Conservation (phyloP, 2,329 filamentous ascomycete species). For the Xylogone sp. region DNA sequence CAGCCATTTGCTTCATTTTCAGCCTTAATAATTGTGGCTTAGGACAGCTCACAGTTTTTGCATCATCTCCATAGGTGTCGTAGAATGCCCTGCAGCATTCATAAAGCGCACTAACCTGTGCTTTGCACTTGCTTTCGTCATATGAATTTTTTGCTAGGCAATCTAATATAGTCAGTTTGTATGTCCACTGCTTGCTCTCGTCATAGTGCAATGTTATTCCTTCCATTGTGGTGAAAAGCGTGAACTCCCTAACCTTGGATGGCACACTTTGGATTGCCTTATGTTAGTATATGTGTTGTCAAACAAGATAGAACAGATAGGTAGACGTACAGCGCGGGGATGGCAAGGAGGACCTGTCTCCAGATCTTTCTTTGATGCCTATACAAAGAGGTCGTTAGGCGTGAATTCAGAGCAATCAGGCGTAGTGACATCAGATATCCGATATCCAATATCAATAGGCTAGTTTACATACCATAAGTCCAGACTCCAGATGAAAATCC, state of each 20-base stretch:
- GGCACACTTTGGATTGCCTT: slow-evolving; percentile 61
- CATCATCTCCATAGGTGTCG: slow-evolving; percentile 69
- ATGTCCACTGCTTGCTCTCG: not conserved
- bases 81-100: slow-evolving; percentile 93
- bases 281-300: not conserved
- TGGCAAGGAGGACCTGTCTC: slow-evolving; percentile 78
- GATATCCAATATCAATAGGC: no score
- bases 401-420: not conserved
- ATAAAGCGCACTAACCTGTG: slow-evolving; percentile 79
- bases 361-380: slow-evolving; percentile 64
- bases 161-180: slow-evolving; percentile 43
- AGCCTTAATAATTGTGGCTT: slow-evolving; percentile 74
- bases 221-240: not conserved
- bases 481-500: no score
- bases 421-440: not conserved
- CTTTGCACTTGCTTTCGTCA: slow-evolving; percentile 78
- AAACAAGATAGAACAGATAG: not conserved
- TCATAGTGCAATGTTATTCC: slow-evolving; percentile 2
- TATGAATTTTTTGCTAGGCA: slow-evolving; percentile 83
- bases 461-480: no score
- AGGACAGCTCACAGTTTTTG: slow-evolving; percentile 78
- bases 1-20: slow-evolving; percentile 70
- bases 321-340: slow-evolving; percentile 66
- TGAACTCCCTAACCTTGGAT: slow-evolving; percentile 88
- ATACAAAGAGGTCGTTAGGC: not conserved